Percentiles rank a stretch among this genome's conserved stretches.
Evolutionary conservation across 306 rosid species (phyloP).

Genomic region (Begonia fuchsioides): DNA sequence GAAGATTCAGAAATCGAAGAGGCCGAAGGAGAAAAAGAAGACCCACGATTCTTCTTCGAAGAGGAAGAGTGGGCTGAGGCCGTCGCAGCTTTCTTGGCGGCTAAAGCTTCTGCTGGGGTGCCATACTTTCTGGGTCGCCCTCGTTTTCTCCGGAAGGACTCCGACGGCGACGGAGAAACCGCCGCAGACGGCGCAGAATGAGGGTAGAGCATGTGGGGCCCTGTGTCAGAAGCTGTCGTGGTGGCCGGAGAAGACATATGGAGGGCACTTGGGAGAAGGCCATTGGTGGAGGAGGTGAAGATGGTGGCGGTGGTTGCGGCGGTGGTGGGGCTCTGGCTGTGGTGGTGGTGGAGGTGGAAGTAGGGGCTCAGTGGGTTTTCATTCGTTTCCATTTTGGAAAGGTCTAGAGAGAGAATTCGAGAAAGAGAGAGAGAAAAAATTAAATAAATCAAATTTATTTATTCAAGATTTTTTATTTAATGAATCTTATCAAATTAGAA

Average conservation of each 20-base stretch:
- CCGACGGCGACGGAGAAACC: conserved; percentile 44
- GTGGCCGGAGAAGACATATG: conserved; percentile 3
- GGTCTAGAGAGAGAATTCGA: too few species aligned
- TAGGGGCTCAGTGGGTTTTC: too few species aligned
- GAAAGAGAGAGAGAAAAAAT: too few species aligned
- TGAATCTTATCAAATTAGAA: too few species aligned
- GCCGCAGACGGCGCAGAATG: conserved; percentile 62
- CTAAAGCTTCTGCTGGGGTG: conserved; percentile 73
- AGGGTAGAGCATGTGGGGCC: conserved; percentile 41
- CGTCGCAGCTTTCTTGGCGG: conserved; percentile 30
- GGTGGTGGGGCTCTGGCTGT: too few species aligned
- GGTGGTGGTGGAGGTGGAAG: too few species aligned
- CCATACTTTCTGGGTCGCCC: conserved; percentile 88
- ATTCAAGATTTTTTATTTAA: too few species aligned
- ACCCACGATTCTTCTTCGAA: conserved; percentile 25
- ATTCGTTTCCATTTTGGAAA: too few species aligned
- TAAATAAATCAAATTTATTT: too few species aligned
- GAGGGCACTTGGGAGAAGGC: conserved; percentile 11
- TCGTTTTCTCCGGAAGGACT: conserved; percentile 62
- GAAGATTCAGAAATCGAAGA: conserved; percentile 32
- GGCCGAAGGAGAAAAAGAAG: conserved; percentile 15
- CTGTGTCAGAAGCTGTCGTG: conserved; percentile 20
- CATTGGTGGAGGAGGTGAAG: too few species aligned
- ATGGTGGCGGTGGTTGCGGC: too few species aligned
- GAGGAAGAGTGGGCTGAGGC: conserved; percentile 55